A percentile compares a stretch with the other conserved stretches of the same genome.
Evolutionary conservation across 2,329 filamentous ascomycete species (phyloP).

Genomic region (Claviceps digitariae): DNA sequence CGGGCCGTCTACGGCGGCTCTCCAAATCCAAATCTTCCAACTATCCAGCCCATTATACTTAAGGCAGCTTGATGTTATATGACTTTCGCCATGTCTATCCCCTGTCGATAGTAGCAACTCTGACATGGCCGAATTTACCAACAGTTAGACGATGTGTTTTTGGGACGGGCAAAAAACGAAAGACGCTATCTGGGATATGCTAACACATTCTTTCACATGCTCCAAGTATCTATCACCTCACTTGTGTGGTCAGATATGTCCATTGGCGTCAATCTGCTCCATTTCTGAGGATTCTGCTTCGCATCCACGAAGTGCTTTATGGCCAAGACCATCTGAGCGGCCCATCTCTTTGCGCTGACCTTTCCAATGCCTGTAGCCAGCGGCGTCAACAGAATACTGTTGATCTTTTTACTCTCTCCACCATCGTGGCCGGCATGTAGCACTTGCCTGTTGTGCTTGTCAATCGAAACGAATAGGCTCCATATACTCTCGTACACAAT

Average conservation of each 20-base stretch:
- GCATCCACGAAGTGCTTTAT: conserved; percentile 38
- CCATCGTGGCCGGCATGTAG: conserved; percentile 1
- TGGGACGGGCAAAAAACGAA: too few species aligned
- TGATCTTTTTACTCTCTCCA: conserved; percentile 18
- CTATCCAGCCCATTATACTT: too few species aligned
- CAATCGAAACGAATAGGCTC: conserved; percentile 34
- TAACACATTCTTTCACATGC: neutral
- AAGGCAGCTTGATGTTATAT: neutral
- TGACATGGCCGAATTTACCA: neutral
- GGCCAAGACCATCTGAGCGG: conserved; percentile 33
- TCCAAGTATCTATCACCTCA: conserved; percentile 5
- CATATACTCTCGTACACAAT: conserved; percentile 41
- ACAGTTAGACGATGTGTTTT: too few species aligned
- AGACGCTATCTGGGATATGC: too few species aligned
- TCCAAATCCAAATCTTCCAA: too few species aligned
- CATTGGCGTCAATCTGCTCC: conserved; percentile 20
- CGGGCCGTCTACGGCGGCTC: neutral
- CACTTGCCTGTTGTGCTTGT: conserved; percentile 28
- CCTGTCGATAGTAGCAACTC: neutral
- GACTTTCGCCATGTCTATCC: neutral
- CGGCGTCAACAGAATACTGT: conserved; percentile 35
- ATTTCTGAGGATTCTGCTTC: conserved; percentile 26
- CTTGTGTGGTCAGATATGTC: conserved; percentile 5
- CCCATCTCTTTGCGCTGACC: conserved; percentile 34
- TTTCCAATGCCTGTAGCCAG: conserved; percentile 34